A percentile compares a stretch with the other conserved stretches of the same genome.
Conservation (phyloP, 306 rosid genomes). For the Quercus robur region DNA sequence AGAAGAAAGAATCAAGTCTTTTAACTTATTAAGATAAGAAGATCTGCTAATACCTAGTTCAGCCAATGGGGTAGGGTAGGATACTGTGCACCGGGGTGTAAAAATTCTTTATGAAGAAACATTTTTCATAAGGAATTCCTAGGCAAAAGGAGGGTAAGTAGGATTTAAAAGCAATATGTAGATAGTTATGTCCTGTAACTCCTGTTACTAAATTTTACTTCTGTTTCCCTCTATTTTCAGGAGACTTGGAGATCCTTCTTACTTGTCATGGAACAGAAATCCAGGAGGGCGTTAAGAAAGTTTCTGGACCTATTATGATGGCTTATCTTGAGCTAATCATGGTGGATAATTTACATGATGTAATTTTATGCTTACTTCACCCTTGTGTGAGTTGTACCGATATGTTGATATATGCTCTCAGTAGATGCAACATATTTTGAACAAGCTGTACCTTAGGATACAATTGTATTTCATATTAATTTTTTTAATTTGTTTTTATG, state of each 20-base stretch:
- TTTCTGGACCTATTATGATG: background rate
- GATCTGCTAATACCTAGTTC: background rate
- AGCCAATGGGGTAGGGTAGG: background rate
- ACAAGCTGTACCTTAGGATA: background rate
- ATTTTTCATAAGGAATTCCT: background rate
- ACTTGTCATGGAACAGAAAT: conserved; percentile 81
- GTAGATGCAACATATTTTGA: background rate
- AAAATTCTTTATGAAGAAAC: background rate
- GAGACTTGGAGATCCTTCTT: conserved; percentile 92
- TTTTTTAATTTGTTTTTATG: background rate
- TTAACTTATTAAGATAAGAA: background rate
- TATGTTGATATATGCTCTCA: conserved; percentile 2
- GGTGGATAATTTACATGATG: conserved; percentile 3
- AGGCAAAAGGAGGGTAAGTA: background rate
- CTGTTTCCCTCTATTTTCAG: conserved; percentile 34
- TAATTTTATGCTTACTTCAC: conserved; percentile 42
- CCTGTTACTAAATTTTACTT: background rate
- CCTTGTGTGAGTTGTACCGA: conserved; percentile 2
- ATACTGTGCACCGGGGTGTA: too few species aligned
- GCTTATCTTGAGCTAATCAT: conserved; percentile 2
- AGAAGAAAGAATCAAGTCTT: background rate
- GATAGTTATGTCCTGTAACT: background rate
- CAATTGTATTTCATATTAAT: background rate
- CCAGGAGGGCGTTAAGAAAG: conserved; percentile 64
- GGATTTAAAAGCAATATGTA: background rate